Evolutionary conservation across 768 basidiomycete species (phyloP).

Genomic region (Rhizopogon rudus): DNA sequence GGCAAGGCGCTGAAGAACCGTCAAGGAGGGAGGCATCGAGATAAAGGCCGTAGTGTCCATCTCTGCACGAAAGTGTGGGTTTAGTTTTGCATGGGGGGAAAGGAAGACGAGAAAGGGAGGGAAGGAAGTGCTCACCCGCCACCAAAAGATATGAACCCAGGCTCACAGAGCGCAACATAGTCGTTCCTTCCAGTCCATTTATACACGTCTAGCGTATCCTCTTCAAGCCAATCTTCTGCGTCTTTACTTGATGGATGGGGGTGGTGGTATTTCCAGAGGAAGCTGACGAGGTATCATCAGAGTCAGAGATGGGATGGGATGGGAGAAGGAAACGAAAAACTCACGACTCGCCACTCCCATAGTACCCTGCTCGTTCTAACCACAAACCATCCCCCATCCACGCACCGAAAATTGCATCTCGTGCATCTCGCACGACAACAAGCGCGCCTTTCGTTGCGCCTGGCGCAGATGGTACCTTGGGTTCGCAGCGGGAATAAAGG

Average conservation of each 20-base stretch:
- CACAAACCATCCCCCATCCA: constrained; percentile 76
- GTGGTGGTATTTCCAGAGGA: constrained; percentile 65
- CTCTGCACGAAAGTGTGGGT: constrained; percentile 36
- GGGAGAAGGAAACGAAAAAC: constrained; percentile 7
- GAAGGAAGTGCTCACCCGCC: constrained; percentile 65
- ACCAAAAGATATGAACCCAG: constrained; percentile 79
- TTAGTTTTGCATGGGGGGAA: neutral
- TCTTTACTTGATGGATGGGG: constrained; percentile 18
- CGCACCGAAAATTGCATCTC: constrained; percentile 69
- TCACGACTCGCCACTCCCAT: constrained; percentile 86
- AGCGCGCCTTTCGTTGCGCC: constrained; percentile 42
- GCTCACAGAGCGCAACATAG: constrained; percentile 85
- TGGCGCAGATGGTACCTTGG: constrained; percentile 22
- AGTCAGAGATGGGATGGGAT: neutral
- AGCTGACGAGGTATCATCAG: constrained; percentile 38
- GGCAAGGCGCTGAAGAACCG: constrained; percentile 81
- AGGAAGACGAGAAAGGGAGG: neutral
- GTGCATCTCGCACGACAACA: constrained; percentile 60
- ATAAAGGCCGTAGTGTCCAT: constrained; percentile 86
- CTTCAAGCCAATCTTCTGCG: constrained; percentile 36
- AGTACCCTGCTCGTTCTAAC: constrained; percentile 62
- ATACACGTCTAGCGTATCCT: constrained; percentile 56
- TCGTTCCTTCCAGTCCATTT: constrained; percentile 87
- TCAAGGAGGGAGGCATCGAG: constrained; percentile 77
- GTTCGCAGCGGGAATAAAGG: constrained; percentile 65